Evolutionary conservation across 1,139 yeast genomes (phyloP), one percentile per base, ranked within the genome.

Genomic region (Yamadazyma siamensis): DNA sequence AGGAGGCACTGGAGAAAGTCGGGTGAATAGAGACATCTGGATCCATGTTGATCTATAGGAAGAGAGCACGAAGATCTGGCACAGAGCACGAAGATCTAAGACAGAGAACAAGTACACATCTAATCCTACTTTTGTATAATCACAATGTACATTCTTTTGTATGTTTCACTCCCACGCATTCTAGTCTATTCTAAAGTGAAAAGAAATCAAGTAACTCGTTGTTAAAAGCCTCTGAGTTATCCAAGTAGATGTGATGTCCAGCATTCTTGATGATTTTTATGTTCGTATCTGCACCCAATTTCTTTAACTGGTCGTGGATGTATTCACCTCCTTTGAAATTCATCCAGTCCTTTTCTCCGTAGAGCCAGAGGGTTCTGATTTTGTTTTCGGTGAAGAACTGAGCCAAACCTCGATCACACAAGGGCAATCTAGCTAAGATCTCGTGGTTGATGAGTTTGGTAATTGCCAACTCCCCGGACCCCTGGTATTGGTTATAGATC

Each of bases 331-430:
- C 74, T 15, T 56, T 55, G 5, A 39, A 29, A 34, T 67, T 67
- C 73, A 66, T 66, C 73, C 73, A 66, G 37, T 66, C 71, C 25
- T 56, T 58, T 8, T 62, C 70, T 1, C 71, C 74, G 35, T 67
- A 67, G 23, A 65, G 29, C 69, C 72, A 64, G 4, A 58, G 34
- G 1, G 56, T 50, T 26, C 49, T 47, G 9, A 64, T 49, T 3
- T 52, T 38, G 14, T 54, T 34, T 3, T 54, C 43, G 4, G 42
- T 38, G 9, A 65, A 38, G 33, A 50, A 57, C 27, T 61, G 61
- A 6, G 54, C 51, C 15, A 66, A 47, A 1, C 69, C 68, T 16
- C 73, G 52, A 36, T 66, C 72, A 33, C 67, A 50, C n/a, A 67
- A 46, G 0, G 74, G 74, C 17, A 67, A 41, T 15, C 49, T 46